These are phyloP conservation scores for Neopestalotiopsis sp. DNA, from an alignment of 2,329 filamentous ascomycete genomes.

Conservation along the genomic window DNA sequence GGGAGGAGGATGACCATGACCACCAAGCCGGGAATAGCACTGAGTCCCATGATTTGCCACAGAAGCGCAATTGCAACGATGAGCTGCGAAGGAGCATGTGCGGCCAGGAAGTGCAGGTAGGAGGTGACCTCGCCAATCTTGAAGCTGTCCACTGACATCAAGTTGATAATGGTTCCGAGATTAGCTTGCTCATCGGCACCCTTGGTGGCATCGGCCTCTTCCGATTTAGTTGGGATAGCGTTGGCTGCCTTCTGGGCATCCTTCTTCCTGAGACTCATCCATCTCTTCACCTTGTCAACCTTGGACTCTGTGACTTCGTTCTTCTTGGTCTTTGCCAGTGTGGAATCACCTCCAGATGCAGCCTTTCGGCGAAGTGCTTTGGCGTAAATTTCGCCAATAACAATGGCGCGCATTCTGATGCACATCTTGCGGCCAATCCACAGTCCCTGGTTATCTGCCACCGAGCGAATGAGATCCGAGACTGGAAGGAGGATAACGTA, in stretches of 20 bases:
- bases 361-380: constrained; percentile 93
- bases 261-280: constrained; percentile 67
- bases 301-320: constrained; percentile 43
- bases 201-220: constrained; percentile 40
- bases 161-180: constrained; percentile 96
- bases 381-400: constrained; percentile 96
- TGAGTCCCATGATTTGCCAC: constrained; percentile 88
- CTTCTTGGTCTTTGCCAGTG: constrained; percentile 64
- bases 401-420: constrained; percentile 89
- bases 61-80: constrained; percentile 80
- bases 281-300: constrained; percentile 56
- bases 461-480: constrained; percentile 79
- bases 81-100: constrained; percentile 87
- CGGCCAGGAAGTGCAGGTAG: constrained; percentile 95
- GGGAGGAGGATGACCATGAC: constrained; percentile 90
- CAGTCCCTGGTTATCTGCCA: constrained; percentile 83
- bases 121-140: constrained; percentile 95
- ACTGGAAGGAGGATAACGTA: constrained; percentile 90
- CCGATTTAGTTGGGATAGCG: constrained; percentile 32
- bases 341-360: constrained; percentile 75
- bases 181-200: constrained; percentile 77
- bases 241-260: constrained; percentile 47
- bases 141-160: constrained; percentile 99
- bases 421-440: constrained; percentile 96
- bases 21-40: constrained; percentile 89